Base-by-base conservation (phyloP, 768 basidiomycete genomes). In the Calvatia gigantea region DNA sequence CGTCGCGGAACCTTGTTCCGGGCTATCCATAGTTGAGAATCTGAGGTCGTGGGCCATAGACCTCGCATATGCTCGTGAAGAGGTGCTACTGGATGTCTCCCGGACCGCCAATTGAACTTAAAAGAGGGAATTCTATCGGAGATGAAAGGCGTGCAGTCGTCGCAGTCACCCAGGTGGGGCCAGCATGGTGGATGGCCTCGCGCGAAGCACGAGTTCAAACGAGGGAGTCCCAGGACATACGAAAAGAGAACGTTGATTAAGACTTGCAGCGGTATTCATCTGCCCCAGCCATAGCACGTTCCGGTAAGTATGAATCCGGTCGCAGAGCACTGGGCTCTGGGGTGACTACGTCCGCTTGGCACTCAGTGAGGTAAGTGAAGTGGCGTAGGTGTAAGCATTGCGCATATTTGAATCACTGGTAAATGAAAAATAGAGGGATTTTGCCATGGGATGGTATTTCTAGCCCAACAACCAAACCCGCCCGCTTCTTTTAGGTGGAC, bases 121-220 rank as follows among this genome's bases (percentile, higher is more conserved):
- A n/a, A n/a, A 39, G 37, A 33, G 54, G 54, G 31, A 27, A 21
- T 14, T 3, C 29, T n/a, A 23, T 44, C 54, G 54, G 54, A 56
- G 29, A 56, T 56, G 45, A 56, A 56, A 49, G 17, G 38, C 54
- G 46, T 32, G 19, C 54, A 41, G 27, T 48, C 21, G 41, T 56
- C 46, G 38, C 47, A 48, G 54, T 19, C 38, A n/a, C 35, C 38
- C 47, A 56, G 54, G 54, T 42, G 54, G 45, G 41, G 37, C 38
- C n/a, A 56, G 46, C 54, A 41, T 49, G 54, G 44, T 14, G 37
- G 28, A n/a, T 19, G 12, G 54, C 54, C 54, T 49, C 32, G 43
- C 28, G 54, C 27, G 19, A 27, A n/a, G 33, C 54, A 48, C 27
- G 54, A 49, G 54, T 37, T 27, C 12, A 5, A 29, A 47, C 15